A percentile compares a stretch with the other conserved stretches of the same genome.
Evolutionary conservation across 2,329 filamentous ascomycete species (phyloP).

Genomic region (Emergomyces pasteurianus): DNA sequence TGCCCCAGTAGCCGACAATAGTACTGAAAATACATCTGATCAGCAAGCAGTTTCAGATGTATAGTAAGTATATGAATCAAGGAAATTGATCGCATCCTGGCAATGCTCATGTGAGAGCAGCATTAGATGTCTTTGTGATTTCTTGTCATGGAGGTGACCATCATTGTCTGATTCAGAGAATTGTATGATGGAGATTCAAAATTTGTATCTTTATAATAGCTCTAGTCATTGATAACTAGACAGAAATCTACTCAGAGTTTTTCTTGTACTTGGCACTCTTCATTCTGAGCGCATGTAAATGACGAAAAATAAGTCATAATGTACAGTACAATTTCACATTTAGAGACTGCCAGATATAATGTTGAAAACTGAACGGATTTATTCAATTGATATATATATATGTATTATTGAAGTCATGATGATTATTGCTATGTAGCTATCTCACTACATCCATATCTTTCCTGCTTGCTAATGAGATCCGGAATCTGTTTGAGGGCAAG

Average conservation of each 20-base stretch:
- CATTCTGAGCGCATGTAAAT: constrained; percentile 34
- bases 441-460: neutral
- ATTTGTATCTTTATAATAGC: constrained; percentile 29
- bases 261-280: constrained; percentile 12
- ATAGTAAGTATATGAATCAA: constrained; percentile 18
- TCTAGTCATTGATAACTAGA: constrained; percentile 26
- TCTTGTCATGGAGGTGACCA: constrained; percentile 15
- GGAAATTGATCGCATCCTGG: constrained; percentile 18
- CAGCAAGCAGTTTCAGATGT: constrained; percentile 19
- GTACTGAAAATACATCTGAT: constrained; percentile 9
- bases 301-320: constrained; percentile 32
- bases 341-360: constrained; percentile 34
- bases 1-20: too few relatives aligned
- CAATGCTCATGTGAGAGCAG: constrained; percentile 17
- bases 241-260: constrained; percentile 21
- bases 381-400: constrained; percentile 38
- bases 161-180: constrained; percentile 24
- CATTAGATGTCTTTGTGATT: constrained; percentile 24
- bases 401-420: constrained; percentile 41
- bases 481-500: constrained; percentile 37
- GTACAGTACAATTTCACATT: constrained; percentile 29
- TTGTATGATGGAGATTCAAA: constrained; percentile 31
- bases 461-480: constrained; percentile 19
- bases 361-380: constrained; percentile 34
- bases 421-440: constrained; percentile 9